Base-by-base conservation (phyloP, 805 yeast species). In the Myxozyma vanderwaltii region DNA sequence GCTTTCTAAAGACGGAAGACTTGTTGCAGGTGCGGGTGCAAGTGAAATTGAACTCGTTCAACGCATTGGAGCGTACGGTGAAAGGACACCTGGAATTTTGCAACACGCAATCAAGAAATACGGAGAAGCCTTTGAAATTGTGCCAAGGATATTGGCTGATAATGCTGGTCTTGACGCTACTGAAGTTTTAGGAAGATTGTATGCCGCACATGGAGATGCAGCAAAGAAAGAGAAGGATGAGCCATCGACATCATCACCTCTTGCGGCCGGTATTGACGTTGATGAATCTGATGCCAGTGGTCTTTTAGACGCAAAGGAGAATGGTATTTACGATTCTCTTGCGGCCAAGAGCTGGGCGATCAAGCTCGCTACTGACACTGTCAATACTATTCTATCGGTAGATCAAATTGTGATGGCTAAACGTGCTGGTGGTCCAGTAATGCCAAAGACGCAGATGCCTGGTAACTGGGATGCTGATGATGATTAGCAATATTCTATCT, bases 371-470 rank as follows among this genome's bases (percentile, higher is more conserved):
- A 91, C 97, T 2, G 98, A 94, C 67, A 97, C 97, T 50, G 95
- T 96, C 13, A 83, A 81, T 63, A 94, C 98, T 4, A 86, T 91
- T 54, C 80, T 91, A 64, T 85, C 96, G 26, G 94, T 94, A 51
- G 98, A 94, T 74, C 98, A 92, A 80, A 92, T 92, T 70, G 94
- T 92, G 72, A 94, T 92, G 94, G 98, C 99, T 46, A 92, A 92
- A 82, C 85, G 97, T 73, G 97, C 98, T 1, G 99, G 99, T 66
- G 99, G 99, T 23, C 99, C 99, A 50, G 85, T 79, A 33, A 86
- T 91, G 82, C 97, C 97, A 35, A 79, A 82, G 65, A 95, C 88
- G 71, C 86, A 86, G 67, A 85, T 84, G 74, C 92, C 94, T 47
- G 97, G 96, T 62, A 91, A 90, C 77, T 91, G 97, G 97, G 97